Percentiles rank a stretch among this genome's conserved stretches.
Conservation (phyloP, 345 rosid species). For the Syzygium oleosum region DNA sequence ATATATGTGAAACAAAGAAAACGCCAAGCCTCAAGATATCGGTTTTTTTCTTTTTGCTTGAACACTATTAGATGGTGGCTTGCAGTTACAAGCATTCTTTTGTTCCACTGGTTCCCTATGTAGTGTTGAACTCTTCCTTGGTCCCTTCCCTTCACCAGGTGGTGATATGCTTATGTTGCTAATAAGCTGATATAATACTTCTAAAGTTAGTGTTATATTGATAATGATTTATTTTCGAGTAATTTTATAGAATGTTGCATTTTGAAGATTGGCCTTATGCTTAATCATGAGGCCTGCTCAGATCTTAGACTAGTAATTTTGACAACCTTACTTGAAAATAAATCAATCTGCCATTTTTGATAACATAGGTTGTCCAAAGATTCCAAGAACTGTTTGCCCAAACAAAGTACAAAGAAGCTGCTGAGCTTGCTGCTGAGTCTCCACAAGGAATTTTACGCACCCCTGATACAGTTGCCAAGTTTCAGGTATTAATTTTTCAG, state of each 20-base stretch:
- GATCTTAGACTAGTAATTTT: not conserved
- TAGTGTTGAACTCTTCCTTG: not conserved
- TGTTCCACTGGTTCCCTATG: not conserved
- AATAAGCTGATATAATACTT: not conserved
- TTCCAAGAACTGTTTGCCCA: conserved; percentile 97
- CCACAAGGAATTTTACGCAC: conserved; percentile 97
- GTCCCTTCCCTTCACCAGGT: not conserved
- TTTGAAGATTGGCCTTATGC: not conserved
- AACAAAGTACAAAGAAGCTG: conserved; percentile 98
- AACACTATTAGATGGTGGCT: not conserved
- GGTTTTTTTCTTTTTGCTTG: not conserved
- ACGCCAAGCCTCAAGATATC: not conserved
- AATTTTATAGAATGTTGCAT: not conserved
- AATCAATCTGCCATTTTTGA: not conserved
- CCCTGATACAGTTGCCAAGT: conserved; percentile 94
- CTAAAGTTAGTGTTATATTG: not conserved
- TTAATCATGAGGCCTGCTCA: not conserved
- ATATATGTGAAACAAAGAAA: not conserved
- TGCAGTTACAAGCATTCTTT: not conserved
- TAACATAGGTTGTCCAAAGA: conserved; percentile 78
- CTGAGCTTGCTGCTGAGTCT: conserved; percentile 99
- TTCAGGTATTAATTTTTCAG: conserved; percentile 51
- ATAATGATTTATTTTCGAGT: not conserved
- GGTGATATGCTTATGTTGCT: not conserved
- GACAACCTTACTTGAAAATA: not conserved